Evolutionary conservation across 139 green algal genomes (phyloP), one percentile per base, ranked within the genome.

Genomic region (Chlamydomonas applanata): DNA sequence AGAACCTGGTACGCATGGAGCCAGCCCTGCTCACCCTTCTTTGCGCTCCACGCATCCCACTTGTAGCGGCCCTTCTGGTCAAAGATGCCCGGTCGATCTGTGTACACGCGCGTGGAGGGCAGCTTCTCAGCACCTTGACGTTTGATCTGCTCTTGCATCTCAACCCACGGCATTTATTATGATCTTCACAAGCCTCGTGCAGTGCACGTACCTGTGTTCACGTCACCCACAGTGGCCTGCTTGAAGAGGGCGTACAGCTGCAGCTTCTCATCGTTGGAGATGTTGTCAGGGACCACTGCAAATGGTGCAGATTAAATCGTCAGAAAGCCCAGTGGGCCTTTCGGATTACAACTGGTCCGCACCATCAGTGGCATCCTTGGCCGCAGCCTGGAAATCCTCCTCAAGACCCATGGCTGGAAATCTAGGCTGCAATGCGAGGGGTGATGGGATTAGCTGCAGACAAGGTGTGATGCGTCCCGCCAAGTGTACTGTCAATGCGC

Each of bases 221-320:
- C 79, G 53, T 94, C 90, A 14, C 90, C 89, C 1, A 85, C 73
- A n/a, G 60, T 89, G 27, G 80, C 82, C 79, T 94, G 90, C 81
- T 95, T 95, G 78, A 88, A 92, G 0, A 92, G 79, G 3, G 69
- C 90, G 54, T 95, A 95, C 33, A 94, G 46, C 59, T 84, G 74
- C 44, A 92, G 85, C 82, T 92, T 86, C 60, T 89, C 85, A 22
- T 89, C 83, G 36, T 92, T 88, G 25, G 69, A 76, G 7, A 84
- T 49, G 40, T 49, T 49, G 40, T 49, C 40, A 11, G 40, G 40
- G 40, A 49, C 11, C 40, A 49, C 40, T 49, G 40, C 40, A 49
- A 49, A 11, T 11, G 11, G 40, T 11, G 11, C n/a, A n/a, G n/a
- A n/a, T n/a, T n/a, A n/a, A n/a, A n/a, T n/a, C n/a, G n/a, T n/a